These are phyloP conservation scores for Daldinia eschscholtzii DNA, from an alignment of 2,329 filamentous ascomycete species.

Conservation along the genomic window DNA sequence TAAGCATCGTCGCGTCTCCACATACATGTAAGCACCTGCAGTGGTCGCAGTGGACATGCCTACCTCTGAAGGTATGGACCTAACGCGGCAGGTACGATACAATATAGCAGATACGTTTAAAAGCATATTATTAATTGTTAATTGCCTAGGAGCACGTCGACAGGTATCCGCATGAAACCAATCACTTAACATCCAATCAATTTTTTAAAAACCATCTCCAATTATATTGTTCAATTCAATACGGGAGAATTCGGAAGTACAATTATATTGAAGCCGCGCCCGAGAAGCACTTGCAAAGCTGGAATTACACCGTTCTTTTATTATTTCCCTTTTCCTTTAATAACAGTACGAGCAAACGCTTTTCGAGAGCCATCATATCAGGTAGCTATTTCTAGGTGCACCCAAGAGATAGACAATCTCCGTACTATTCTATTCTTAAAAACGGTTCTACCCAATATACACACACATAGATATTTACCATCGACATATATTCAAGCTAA, in stretches of 20 bases:
- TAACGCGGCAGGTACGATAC: neutral
- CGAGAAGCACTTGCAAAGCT: constrained; percentile 2
- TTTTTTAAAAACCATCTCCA: constrained; percentile 1
- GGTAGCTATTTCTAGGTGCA: neutral
- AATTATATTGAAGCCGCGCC: neutral
- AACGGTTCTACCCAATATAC: neutral
- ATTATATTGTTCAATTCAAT: constrained; percentile 7
- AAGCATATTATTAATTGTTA: constrained; percentile 1
- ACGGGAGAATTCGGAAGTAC: constrained; percentile 7
- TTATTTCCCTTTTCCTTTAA: constrained; percentile 2
- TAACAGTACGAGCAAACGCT: constrained; percentile 6
- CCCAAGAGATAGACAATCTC: neutral
- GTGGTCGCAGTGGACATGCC: neutral
- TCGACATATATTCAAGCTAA: neutral
- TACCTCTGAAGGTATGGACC: constrained; percentile 3
- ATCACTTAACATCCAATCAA: neutral
- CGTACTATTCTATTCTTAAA: neutral
- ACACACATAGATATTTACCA: neutral
- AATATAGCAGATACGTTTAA: constrained; percentile 1
- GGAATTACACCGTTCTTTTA: constrained; percentile 2
- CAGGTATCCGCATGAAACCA: neutral
- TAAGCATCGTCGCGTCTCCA: constrained; percentile 8
- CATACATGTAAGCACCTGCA: constrained; percentile 10
- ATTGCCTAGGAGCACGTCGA: neutral
- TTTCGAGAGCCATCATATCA: neutral